Evolutionary conservation across 2,329 filamentous ascomycete species (phyloP).

Genomic region (Curvularia sp.): DNA sequence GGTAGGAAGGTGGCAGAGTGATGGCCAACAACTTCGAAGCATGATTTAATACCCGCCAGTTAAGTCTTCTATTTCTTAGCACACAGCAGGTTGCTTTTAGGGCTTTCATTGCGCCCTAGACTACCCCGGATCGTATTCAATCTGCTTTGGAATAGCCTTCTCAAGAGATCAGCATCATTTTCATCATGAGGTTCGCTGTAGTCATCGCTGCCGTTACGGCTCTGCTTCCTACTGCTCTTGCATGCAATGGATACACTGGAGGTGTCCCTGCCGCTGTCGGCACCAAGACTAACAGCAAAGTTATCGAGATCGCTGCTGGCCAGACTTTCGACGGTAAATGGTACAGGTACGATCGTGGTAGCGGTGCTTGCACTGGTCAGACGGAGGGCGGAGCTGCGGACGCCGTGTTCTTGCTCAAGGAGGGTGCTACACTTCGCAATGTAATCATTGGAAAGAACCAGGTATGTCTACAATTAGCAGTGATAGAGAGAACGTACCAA

Average conservation of each 20-base stretch:
- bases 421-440: conserved; percentile 60
- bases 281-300: conserved; percentile 38
- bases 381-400: conserved; percentile 28
- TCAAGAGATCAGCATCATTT: not conserved
- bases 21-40: conserved; percentile 14
- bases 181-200: conserved; percentile 28
- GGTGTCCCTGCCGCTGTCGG: conserved; percentile 34
- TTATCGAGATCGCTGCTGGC: conserved; percentile 36
- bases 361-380: conserved; percentile 34
- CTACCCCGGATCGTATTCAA: not conserved
- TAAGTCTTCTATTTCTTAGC: conserved; percentile 9
- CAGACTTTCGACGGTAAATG: conserved; percentile 34
- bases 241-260: conserved; percentile 37
- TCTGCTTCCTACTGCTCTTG: conserved; percentile 31
- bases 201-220: conserved; percentile 26
- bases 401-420: conserved; percentile 57
- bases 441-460: conserved; percentile 62
- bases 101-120: conserved; percentile 2
- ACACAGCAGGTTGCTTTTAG: conserved; percentile 10
- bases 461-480: not conserved
- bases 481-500: not conserved
- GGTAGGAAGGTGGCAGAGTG: not conserved
- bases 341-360: conserved; percentile 38
- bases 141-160: not conserved
- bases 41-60: not conserved